phyloP scores from a whole-genome alignment of 139 green algal genomes.

The Coelastrella sp. region DNA sequence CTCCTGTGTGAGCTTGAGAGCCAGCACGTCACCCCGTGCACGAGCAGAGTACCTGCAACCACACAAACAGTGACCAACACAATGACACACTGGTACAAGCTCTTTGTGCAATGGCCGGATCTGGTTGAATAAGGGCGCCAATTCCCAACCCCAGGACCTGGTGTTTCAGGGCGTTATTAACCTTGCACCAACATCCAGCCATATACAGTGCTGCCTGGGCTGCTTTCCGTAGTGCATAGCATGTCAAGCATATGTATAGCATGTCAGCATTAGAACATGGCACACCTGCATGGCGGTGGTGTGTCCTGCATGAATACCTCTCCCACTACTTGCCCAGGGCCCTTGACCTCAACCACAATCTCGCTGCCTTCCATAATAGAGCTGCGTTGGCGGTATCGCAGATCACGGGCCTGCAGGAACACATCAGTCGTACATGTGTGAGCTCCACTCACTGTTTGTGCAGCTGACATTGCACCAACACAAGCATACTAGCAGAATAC shows the following conservation, averaged over 20 bases:
- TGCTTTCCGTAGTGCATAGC: background rate
- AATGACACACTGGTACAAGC: too few species aligned
- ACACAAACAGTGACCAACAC: background rate
- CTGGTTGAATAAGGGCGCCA: too few species aligned
- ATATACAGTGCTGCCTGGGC: background rate
- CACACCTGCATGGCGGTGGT: slow-evolving; percentile 39
- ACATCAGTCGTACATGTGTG: too few species aligned
- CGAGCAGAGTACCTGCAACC: slow-evolving; percentile 17
- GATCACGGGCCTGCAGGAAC: slow-evolving; percentile 34
- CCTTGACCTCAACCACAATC: slow-evolving; percentile 45
- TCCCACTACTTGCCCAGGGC: slow-evolving; percentile 40
- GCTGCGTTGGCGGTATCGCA: slow-evolving; percentile 37
- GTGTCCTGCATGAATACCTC: slow-evolving; percentile 49
- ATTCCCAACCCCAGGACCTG: too few species aligned
- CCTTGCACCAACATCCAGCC: background rate
- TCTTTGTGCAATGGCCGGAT: too few species aligned
- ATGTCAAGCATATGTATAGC: background rate
- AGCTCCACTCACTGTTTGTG: too few species aligned
- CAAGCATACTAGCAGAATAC: too few species aligned
- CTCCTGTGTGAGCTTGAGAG: slow-evolving; percentile 52
- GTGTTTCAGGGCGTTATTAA: background rate
- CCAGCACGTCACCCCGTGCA: slow-evolving; percentile 43
- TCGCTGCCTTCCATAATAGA: slow-evolving; percentile 29
- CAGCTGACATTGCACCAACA: background rate
- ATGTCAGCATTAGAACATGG: background rate